These are phyloP conservation scores for Dothistroma pini DNA, from an alignment of 2,329 filamentous ascomycete genomes.

Conservation along the genomic window DNA sequence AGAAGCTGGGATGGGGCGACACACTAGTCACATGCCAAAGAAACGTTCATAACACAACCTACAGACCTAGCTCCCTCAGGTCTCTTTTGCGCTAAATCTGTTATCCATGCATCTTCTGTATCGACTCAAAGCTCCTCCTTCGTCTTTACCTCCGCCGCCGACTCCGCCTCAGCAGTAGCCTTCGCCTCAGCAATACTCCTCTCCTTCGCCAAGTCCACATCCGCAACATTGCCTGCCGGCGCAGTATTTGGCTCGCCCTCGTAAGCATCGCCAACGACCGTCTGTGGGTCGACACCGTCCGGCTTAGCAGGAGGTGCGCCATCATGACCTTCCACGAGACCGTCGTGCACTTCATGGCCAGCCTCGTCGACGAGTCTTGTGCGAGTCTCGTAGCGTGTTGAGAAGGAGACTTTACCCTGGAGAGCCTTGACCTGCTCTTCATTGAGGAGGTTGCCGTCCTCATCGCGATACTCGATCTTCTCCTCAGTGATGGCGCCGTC, in stretches of 20 bases:
- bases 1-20: no score
- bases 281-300: conserved; percentile 52
- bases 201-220: conserved; percentile 45
- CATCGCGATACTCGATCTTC: conserved; percentile 89
- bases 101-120: background rate
- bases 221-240: conserved; percentile 40
- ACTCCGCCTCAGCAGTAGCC: conserved; percentile 27
- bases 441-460: conserved; percentile 83
- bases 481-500: conserved; percentile 58
- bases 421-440: conserved; percentile 78
- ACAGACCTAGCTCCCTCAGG: background rate
- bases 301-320: conserved; percentile 32
- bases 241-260: conserved; percentile 38
- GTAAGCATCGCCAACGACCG: conserved; percentile 47
- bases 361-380: conserved; percentile 76
- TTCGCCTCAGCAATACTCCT: conserved; percentile 37
- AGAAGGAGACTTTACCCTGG: conserved; percentile 90
- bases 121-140: conserved; percentile 27
- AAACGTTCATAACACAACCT: background rate
- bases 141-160: conserved; percentile 20
- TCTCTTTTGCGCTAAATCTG: background rate
- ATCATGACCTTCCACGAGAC: conserved; percentile 46
- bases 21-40: background rate
- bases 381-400: conserved; percentile 93
- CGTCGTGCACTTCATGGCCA: conserved; percentile 69